phyloP scores from a whole-genome alignment of 2,329 filamentous ascomycete species.

The Proliferodiscus dingleyae region DNA sequence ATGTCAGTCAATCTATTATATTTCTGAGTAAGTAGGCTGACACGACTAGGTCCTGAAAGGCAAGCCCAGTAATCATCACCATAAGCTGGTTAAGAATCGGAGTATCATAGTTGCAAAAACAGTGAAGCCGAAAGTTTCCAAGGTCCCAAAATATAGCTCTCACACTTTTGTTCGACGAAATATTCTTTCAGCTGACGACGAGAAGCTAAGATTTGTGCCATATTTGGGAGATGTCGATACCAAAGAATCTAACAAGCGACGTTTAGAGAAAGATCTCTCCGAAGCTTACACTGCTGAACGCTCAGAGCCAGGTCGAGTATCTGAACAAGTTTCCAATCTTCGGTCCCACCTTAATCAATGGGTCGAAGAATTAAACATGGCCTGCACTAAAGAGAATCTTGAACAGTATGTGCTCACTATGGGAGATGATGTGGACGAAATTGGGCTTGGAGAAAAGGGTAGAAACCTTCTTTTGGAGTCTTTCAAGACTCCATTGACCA shows the following conservation, averaged over 20 bases:
- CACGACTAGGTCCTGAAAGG: conserved; percentile 5
- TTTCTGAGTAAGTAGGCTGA: background rate
- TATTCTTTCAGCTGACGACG: conserved; percentile 23
- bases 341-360: conserved; percentile 15
- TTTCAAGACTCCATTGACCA: conserved; percentile 7
- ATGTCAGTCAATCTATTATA: conserved; percentile 9
- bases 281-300: conserved; percentile 12
- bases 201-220: conserved; percentile 25
- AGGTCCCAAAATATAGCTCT: conserved; percentile 22
- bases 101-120: conserved; percentile 9
- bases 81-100: conserved; percentile 9
- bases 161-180: conserved; percentile 24
- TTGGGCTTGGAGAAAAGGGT: conserved; percentile 8
- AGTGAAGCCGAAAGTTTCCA: conserved; percentile 11
- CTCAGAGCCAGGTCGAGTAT: conserved; percentile 12
- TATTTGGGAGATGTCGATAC: conserved; percentile 16
- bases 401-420: conserved; percentile 15
- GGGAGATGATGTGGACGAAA: conserved; percentile 1
- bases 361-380: conserved; percentile 17
- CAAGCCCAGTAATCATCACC: conserved; percentile 12
- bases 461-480: conserved; percentile 11
- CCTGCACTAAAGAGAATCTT: conserved; percentile 11
- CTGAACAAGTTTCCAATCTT: conserved; percentile 15
- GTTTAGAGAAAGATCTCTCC: conserved; percentile 20
- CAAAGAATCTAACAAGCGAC: conserved; percentile 6